Conservation (phyloP, 768 basidiomycete species). For the Gelatoporia subvermispora region DNA sequence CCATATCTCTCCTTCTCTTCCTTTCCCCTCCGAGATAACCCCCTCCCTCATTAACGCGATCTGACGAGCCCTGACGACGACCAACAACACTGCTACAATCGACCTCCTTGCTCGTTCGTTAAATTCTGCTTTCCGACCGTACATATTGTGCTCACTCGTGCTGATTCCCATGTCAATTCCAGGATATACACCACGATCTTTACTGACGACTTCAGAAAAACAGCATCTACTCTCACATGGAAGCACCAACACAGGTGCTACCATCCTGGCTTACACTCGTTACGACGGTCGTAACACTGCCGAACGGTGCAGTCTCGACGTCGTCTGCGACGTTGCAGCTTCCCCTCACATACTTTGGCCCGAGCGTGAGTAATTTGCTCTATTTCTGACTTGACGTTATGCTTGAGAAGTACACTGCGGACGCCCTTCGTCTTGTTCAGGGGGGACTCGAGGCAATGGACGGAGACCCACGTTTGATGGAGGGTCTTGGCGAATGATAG, state of each 20-base stretch:
- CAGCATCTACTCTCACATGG: constrained; percentile 33
- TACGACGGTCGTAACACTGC: constrained; percentile 48
- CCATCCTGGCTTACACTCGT: constrained; percentile 70
- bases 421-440: too few relatives aligned
- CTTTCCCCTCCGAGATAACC: too few relatives aligned
- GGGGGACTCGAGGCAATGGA: too few relatives aligned
- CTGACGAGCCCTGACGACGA: too few relatives aligned
- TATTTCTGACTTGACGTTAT: not conserved
- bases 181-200: constrained; percentile 11
- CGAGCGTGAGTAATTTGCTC: constrained; percentile 54
- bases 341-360: constrained; percentile 79
- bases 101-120: too few relatives aligned
- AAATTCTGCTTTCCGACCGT: too few relatives aligned
- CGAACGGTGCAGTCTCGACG: constrained; percentile 50
- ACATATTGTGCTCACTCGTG: too few relatives aligned
- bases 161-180: not conserved
- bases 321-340: constrained; percentile 53
- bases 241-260: constrained; percentile 57
- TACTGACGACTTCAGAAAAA: constrained; percentile 9
- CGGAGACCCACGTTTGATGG: too few relatives aligned
- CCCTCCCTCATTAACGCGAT: too few relatives aligned
- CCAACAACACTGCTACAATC: too few relatives aligned
- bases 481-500: too few relatives aligned
- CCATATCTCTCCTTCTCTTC: too few relatives aligned
- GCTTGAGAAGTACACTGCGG: not conserved